Evolutionary conservation across 805 yeast genomes (phyloP), one percentile per base, ranked within the genome.

Genomic region (Cyberlindnera maritima): DNA sequence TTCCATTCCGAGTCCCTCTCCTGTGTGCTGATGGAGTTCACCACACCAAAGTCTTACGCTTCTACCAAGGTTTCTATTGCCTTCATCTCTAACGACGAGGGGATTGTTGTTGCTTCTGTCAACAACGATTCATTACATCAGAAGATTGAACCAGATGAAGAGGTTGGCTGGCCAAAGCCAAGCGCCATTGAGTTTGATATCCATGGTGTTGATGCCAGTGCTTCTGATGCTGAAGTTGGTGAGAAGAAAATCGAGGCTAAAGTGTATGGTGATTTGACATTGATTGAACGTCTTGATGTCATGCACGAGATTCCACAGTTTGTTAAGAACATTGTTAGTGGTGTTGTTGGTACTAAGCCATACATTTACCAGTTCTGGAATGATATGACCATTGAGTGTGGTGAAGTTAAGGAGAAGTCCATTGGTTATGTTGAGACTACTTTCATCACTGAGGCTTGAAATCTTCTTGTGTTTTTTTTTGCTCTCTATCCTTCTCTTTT

Each of bases 271-370:
- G 69, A 74, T 19, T 75, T 92, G 56, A 71, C 75, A 39, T 68
- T 88, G 50, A 81, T 88, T 43, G 97, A 89, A 71, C 82, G 98
- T 64, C 91, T 94, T 48, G 99, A 94, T 68, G 98, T 94, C 49
- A 90, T 94, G 97, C 88, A 90, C 43, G 98, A 94, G 70, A 84
- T 94, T 49, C 99, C 99, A 23, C 83, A 80, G 53, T 90, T 94
- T 68, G 96, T 94, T 56, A 94, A 92, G 71, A 86, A 83, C 59
- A 86, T 94, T 49, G 98, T 88, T 39, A 81, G 91, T 52, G 96
- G 96, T 48, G 95, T 92, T 45, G 94, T 94, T 14, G 99, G 98
- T 42, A 84, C 98, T 23, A 88, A 85, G 64, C 99, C 99, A n/a
- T 92, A 80, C 71, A 92, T 94, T 60, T 94, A 91, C 69, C 98